Evolutionary conservation across 495 filamentous ascomycete genomes (phyloP), one percentile per base, ranked within the genome.

Genomic region (Oidiodendron maius): DNA sequence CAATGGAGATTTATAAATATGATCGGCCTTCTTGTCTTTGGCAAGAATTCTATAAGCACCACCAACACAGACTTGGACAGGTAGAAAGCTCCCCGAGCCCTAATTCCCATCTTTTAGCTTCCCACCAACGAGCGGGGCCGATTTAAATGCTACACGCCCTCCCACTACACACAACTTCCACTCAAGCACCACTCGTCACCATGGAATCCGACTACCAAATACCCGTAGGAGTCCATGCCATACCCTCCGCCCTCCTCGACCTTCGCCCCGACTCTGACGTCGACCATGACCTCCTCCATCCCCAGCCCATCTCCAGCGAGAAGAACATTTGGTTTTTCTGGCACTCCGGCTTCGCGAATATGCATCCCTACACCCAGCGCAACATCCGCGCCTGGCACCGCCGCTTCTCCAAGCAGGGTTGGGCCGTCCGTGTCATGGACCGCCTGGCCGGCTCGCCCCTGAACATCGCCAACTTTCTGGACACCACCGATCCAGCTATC

Each of bases 241-340:
- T 69, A n/a, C 58, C 64, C 16, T n/a, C 26, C 15, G 48, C 60
- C 13, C 45, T 61, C 16, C 37, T 73, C 25, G 74, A 79, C 48
- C 55, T 65, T 4, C 69, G 74, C 23, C 52, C 72, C 3, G 74
- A 78, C 37, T 51, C 59, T 12, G 63, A 70, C 47, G 57, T 77
- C 23, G 72, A 77, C 57, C 32, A 62, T 30, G 63, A 63, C n/a
- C 53, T 77, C 24, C 32, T 64, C 0, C 59, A 73, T 49, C 66
- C 74, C 2, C 39, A 40, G 30, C 69, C 70, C 5, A 59, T 75
- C 21, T 64, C 61, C 6, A 48, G 49, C 24, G 64, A 67, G 43
- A 78, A 76, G 51, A 78, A 78, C 44, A 57, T 77, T n/a, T 78
- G 70, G 67, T 73, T 76, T 61, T 80, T 77, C 64, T 78, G 76